Percentiles rank a stretch among this genome's conserved stretches.
These are phyloP conservation scores for sorghum (Sorghum bicolor) DNA, from an alignment of 176 grass and related monocot genomes.

Conservation along the genomic window DNA sequence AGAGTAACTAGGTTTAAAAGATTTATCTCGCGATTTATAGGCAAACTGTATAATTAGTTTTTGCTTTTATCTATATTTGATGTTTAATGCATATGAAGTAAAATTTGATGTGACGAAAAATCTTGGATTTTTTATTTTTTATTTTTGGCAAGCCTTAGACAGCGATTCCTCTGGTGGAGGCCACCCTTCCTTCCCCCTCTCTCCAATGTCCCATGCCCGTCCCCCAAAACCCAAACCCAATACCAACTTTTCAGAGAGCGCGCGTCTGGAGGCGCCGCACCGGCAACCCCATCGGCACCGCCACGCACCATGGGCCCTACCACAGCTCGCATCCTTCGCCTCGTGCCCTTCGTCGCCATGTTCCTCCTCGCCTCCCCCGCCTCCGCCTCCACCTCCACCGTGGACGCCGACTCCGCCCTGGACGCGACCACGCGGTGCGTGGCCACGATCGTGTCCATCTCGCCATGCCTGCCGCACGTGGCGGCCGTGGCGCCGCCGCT, in stretches of 20 bases:
- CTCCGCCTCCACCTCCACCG: background rate
- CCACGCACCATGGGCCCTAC: background rate
- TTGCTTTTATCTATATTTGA: too few species aligned
- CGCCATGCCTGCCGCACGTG: conserved; percentile 48
- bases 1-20: too few species aligned
- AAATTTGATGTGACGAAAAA: too few species aligned
- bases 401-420: background rate
- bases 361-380: background rate
- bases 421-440: conserved; percentile 10
- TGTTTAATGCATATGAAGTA: too few species aligned
- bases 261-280: background rate
- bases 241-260: background rate
- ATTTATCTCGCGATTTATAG: too few species aligned
- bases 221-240: background rate
- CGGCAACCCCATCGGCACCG: background rate
- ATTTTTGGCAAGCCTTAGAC: too few species aligned
- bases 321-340: background rate
- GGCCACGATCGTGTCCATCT: conserved; percentile 32
- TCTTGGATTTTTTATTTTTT: too few species aligned
- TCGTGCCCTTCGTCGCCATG: background rate
- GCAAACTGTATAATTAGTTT: too few species aligned
- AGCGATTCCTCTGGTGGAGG: too few species aligned
- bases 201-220: background rate
- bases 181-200: too few species aligned
- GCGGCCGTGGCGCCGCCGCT: conserved; percentile 12